Evolutionary conservation across 1,139 yeast species (phyloP), one percentile per base, ranked within the genome.

Genomic region (Yamadazyma dushanensis): DNA sequence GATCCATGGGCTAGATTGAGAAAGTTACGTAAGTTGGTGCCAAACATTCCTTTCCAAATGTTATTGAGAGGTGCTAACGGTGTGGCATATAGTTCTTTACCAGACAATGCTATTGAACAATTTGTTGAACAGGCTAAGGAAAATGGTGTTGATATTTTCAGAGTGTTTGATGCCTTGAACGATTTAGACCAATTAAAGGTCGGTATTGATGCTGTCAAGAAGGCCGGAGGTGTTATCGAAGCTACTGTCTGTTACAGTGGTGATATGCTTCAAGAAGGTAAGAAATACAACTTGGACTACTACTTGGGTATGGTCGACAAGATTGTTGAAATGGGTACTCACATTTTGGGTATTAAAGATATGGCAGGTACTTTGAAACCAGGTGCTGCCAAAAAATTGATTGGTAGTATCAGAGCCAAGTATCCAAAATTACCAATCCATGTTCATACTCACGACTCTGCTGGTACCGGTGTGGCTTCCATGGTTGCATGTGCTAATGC

Each of bases 341-440:
- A 92, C 63, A 79, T 92, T 57, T 75, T 92, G 54, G 98, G 97
- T 66, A 92, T 92, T 59, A 92, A 92, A 69, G 99, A 92, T 69
- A 92, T 92, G 99, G 99, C 99, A 36, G 99, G 99, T 70, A 90
- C 97, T 43, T 66, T 92, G 71, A 90, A 92, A 68, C 98, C 99
- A 42, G 75, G 79, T 44, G 98, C 98, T 44, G 98, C 98, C 29
- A 80, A 75, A 37, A 49, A 82, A 37, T 78, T 92, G 59, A 75
- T 92, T 54, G 80, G 92, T 40, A 70, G 87, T 22, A 80, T 92
- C 50, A 82, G 98, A 65, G 78, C 78, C 43, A 83, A 78, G 63
- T 88, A 87, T 66, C 98, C 99, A 36, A 79, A 87, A 56, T 75
- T 94, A 57, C 97, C 97, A 49, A 90, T 92, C 56, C 99, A 92